Conservation (phyloP, 2,329 filamentous ascomycete species). For the Leptographium lundbergii region DNA sequence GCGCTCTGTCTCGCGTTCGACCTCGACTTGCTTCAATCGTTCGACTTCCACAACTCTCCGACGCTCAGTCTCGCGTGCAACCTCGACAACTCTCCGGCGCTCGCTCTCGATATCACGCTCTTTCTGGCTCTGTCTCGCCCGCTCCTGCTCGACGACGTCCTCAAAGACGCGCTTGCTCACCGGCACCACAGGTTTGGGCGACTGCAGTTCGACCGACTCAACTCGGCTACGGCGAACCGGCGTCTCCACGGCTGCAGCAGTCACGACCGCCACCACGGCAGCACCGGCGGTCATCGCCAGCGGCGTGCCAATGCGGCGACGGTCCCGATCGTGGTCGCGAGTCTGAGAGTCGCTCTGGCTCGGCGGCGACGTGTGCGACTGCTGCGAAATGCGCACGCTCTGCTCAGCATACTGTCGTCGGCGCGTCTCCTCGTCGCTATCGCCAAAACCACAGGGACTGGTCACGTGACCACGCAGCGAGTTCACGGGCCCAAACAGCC, state of each 20-base stretch:
- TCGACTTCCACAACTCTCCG: no score
- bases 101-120: neutral
- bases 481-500: conserved; percentile 46
- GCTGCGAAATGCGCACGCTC: neutral
- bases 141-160: conserved; percentile 13
- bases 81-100: neutral
- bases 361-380: conserved; percentile 1
- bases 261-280: neutral
- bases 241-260: neutral
- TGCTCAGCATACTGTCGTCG: neutral
- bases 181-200: conserved; percentile 68
- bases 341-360: conserved; percentile 10
- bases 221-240: neutral
- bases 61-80: neutral
- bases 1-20: no score
- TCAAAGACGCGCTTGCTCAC: conserved; percentile 58
- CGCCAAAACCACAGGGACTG: conserved; percentile 42
- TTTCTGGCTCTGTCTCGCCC: conserved; percentile 4
- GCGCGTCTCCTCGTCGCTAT: conserved; percentile 19
- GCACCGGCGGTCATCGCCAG: neutral
- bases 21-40: no score
- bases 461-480: conserved; percentile 45
- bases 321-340: neutral
- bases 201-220: conserved; percentile 48
- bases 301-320: neutral